These are phyloP conservation scores for Ceratorhiza oryzae-sativae DNA, from an alignment of 1,284 basidiomycete genomes.

Conservation along the genomic window DNA sequence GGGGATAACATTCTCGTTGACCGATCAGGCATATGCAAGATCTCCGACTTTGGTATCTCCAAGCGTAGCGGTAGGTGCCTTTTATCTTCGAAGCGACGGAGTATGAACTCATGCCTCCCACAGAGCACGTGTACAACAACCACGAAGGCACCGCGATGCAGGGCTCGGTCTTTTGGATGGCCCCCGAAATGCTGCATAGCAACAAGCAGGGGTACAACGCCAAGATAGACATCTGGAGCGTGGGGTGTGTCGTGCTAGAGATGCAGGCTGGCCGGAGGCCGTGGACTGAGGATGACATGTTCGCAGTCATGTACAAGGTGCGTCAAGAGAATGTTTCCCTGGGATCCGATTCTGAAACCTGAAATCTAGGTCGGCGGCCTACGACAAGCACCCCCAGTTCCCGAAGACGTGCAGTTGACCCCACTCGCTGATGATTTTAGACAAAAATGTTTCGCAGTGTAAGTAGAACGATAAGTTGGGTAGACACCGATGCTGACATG, in stretches of 20 bases:
- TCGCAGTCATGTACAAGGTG: conserved; percentile 95
- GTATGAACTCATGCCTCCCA: not conserved
- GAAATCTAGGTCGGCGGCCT: conserved; percentile 74
- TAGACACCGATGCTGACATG: conserved; percentile 9
- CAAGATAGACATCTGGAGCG: conserved; percentile 98
- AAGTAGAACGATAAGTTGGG: conserved; percentile 49
- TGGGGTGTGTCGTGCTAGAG: conserved; percentile 96
- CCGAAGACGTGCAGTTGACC: conserved; percentile 78
- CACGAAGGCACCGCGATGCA: conserved; percentile 88
- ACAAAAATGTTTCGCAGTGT: conserved; percentile 89
- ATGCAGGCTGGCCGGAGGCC: conserved; percentile 97
- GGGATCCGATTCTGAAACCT: not conserved
- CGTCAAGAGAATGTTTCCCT: conserved; percentile 44
- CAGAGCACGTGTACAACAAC: conserved; percentile 83
- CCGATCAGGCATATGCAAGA: conserved; percentile 92
- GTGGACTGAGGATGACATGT: conserved; percentile 88
- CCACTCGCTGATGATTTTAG: conserved; percentile 86
- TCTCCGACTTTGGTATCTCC: conserved; percentile 97
- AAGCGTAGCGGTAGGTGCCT: conserved; percentile 66
- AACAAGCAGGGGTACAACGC: conserved; percentile 85
- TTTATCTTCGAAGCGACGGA: conserved; percentile 16
- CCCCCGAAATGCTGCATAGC: conserved; percentile 91
- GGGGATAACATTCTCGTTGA: conserved; percentile 99
- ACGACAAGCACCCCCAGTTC: conserved; percentile 87
- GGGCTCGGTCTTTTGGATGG: conserved; percentile 99